A percentile compares a stretch with the other conserved stretches of the same genome.
Conservation (phyloP, 2,329 filamentous ascomycete species). For the Claviceps cyperi region DNA sequence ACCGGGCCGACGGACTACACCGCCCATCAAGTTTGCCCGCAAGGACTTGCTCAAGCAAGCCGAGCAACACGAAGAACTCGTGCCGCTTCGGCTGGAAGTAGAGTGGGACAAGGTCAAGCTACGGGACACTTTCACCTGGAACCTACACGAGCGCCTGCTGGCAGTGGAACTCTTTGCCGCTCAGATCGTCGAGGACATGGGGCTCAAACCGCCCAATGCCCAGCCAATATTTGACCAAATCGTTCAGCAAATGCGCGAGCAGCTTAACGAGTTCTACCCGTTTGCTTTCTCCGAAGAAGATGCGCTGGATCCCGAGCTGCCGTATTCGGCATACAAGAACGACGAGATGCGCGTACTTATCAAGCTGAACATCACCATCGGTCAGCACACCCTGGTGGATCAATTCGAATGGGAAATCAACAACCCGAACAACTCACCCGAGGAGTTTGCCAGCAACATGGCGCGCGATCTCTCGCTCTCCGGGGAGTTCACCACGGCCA, state of each 20-base stretch:
- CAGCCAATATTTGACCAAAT: conserved; percentile 49
- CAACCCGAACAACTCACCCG: conserved; percentile 81
- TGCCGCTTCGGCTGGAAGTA: conserved; percentile 82
- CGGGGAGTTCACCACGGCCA: conserved; percentile 92
- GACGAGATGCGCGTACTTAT: conserved; percentile 96
- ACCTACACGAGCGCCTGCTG: conserved; percentile 79
- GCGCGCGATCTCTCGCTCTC: conserved; percentile 77
- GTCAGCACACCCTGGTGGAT: conserved; percentile 82
- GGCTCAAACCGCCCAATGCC: conserved; percentile 55
- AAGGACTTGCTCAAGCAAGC: conserved; percentile 76
- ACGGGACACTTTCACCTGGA: conserved; percentile 97
- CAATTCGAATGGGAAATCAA: conserved; percentile 99
- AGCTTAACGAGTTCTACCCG: conserved; percentile 85
- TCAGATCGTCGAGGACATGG: conserved; percentile 84
- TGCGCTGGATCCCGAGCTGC: conserved; percentile 73
- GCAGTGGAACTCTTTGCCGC: conserved; percentile 70
- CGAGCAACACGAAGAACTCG: conserved; percentile 80
- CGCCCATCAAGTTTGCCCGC: conserved; percentile 56
- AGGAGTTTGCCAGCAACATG: conserved; percentile 87
- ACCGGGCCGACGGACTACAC: conserved; percentile 62
- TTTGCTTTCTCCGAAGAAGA: conserved; percentile 84
- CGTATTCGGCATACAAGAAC: conserved; percentile 92
- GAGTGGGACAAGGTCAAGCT: conserved; percentile 93
- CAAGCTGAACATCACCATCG: conserved; percentile 96
- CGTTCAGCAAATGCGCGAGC: conserved; percentile 63